These are phyloP conservation scores for Lyophyllum semitale DNA, from an alignment of 768 basidiomycete genomes.

Conservation along the genomic window DNA sequence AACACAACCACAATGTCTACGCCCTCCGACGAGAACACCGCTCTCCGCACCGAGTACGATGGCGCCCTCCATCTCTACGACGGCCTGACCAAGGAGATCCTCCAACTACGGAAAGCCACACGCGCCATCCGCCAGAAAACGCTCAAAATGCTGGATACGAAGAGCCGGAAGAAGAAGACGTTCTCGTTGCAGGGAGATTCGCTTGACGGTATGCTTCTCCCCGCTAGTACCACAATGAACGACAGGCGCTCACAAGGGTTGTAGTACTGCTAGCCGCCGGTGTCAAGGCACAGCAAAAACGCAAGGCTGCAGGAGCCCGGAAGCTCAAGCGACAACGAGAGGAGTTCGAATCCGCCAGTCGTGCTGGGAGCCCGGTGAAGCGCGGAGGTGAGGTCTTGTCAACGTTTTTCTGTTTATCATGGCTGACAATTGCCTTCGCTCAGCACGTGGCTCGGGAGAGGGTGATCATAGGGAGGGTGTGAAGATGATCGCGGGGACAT, in stretches of 20 bases:
- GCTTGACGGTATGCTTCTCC: constrained; percentile 5
- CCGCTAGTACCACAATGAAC: not conserved
- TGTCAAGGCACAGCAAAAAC: constrained; percentile 13
- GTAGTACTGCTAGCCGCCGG: constrained; percentile 9
- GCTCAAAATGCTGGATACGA: constrained; percentile 6
- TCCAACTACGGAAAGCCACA: constrained; percentile 4
- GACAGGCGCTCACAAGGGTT: not conserved
- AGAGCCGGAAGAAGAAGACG: constrained; percentile 5
- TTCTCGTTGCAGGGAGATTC: not conserved
- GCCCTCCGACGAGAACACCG: not conserved
- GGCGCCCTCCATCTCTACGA: constrained; percentile 7
- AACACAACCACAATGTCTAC: not conserved
- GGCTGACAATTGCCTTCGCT: not conserved
- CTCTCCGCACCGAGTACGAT: constrained; percentile 10
- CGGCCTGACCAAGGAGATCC: constrained; percentile 10
- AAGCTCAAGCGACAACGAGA: constrained; percentile 18
- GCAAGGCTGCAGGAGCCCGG: constrained; percentile 4
- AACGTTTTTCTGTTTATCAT: not conserved
- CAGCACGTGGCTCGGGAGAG: not conserved
- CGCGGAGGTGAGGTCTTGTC: not conserved
- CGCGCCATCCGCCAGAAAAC: constrained; percentile 9
- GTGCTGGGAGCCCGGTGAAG: not conserved
- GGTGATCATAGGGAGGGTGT: not conserved
- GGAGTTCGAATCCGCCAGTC: not conserved
- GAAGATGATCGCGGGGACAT: not conserved